A percentile compares a stretch with the other conserved stretches of the same genome.
Evolutionary conservation across 2,329 filamentous ascomycete species (phyloP).

Genomic region (Cladorrhinum sp.): DNA sequence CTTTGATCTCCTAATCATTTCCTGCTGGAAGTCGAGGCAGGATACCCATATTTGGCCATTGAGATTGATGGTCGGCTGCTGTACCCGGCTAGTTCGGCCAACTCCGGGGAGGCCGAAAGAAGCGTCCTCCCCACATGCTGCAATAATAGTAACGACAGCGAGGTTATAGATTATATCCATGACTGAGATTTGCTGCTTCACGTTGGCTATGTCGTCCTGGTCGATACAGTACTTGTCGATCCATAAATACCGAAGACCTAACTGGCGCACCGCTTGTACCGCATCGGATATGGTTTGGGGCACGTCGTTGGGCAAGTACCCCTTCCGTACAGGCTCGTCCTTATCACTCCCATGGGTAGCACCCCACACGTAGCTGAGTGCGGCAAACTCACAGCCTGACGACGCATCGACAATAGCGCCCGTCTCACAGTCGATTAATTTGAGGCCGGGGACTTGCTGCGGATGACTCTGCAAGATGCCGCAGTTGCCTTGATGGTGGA

Average conservation of each 20-base stretch:
- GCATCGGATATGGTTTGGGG: background rate
- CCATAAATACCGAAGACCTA: constrained; percentile 1
- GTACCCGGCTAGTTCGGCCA: background rate
- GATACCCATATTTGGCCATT: background rate
- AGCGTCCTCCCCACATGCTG: background rate
- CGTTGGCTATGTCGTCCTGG: background rate
- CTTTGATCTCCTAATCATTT: background rate
- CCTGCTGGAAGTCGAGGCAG: background rate
- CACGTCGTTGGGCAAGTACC: no score
- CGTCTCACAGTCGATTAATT: no score
- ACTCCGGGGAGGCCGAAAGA: constrained; percentile 1
- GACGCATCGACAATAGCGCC: no score
- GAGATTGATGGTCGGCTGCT: background rate
- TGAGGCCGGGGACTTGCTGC: no score
- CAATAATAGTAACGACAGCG: background rate
- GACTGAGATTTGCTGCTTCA: background rate
- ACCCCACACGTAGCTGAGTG: no score
- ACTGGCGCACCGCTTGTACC: background rate
- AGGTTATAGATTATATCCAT: constrained; percentile 3
- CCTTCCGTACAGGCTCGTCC: no score
- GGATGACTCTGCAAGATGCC: no score
- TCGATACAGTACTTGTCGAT: constrained; percentile 5
- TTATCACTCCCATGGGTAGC: no score
- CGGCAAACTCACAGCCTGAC: no score
- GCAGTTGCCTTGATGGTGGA: no score